Conservation (phyloP, 2,329 filamentous ascomycete species). For the Epichloe sylvatica region DNA sequence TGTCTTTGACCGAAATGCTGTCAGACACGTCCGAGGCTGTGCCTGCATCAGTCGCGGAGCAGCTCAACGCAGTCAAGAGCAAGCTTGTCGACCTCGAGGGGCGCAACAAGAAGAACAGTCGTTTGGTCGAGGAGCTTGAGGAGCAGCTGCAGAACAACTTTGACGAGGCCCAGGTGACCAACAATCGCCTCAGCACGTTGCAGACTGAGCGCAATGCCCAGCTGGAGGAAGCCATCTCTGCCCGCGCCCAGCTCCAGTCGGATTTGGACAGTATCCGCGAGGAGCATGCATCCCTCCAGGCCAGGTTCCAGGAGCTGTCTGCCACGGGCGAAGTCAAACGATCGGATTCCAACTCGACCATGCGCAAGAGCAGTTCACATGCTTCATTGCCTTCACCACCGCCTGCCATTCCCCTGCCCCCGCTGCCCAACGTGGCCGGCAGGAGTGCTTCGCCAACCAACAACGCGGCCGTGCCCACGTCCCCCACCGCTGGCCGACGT, state of each 20-base stretch:
- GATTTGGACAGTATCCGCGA: conserved; percentile 55
- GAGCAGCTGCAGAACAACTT: conserved; percentile 92
- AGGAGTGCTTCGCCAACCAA: conserved; percentile 31
- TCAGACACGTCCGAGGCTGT: conserved; percentile 31
- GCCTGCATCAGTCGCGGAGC: conserved; percentile 36
- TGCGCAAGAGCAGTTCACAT: conserved; percentile 75
- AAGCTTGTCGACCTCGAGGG: conserved; percentile 48
- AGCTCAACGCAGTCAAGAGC: conserved; percentile 49
- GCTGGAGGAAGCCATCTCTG: conserved; percentile 63
- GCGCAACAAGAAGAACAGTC: conserved; percentile 78
- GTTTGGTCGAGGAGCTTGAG: conserved; percentile 88
- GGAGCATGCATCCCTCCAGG: conserved; percentile 63
- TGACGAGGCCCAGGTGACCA: conserved; percentile 76
- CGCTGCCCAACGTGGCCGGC: conserved; percentile 52
- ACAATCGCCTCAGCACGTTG: conserved; percentile 72
- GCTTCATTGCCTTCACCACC: conserved; percentile 82
- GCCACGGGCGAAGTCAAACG: conserved; percentile 35
- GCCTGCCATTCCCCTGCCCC: conserved; percentile 88
- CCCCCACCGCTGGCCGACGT: conserved; percentile 49
- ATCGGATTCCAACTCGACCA: conserved; percentile 51
- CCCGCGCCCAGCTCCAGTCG: conserved; percentile 46
- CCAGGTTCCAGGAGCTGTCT: conserved; percentile 43
- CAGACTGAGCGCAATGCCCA: conserved; percentile 61
- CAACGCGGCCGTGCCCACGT: conserved; percentile 27
- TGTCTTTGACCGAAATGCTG: conserved; percentile 38